Base-by-base conservation (phyloP, 1,284 basidiomycete species). In the Pyrrhoderma noxium region DNA sequence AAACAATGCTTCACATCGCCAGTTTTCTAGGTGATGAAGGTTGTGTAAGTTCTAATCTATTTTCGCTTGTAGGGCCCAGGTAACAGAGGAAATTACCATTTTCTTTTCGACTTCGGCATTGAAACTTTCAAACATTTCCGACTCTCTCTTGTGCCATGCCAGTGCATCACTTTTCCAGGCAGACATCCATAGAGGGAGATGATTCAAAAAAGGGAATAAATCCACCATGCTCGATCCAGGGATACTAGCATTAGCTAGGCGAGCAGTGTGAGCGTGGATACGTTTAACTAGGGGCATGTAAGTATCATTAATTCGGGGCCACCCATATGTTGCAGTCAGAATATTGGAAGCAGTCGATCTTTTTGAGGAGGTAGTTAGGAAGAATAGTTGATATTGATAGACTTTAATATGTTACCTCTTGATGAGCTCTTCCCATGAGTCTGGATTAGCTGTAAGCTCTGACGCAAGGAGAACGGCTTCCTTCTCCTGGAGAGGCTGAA, bases 1-100 rank as follows among this genome's bases (percentile, higher is more conserved):
- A 85, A 84, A 0, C 74, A 83, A 0, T 65, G 65, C 5, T 64
- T 67, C 36, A 67, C 64, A 50, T 69, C 64, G 47, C 70, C 62
- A 18, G 62, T 56, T 27, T 62, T 69, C 71, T 73, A 41, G 8
- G 35, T 13, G 13, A 11, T 13, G 16, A 16, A 36, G 7, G 16
- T 36, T 40, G 47, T 7, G 14, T 36, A 13, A 21, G 37, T 47
- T 9, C 16, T 55, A 55, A n/a, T n/a, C n/a, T n/a, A n/a, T n/a
- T n/a, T n/a, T n/a, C n/a, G n/a, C n/a, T n/a, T n/a, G n/a, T n/a
- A n/a, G n/a, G n/a, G n/a, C n/a, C n/a, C n/a, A n/a, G n/a, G n/a
- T n/a, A n/a, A n/a, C n/a, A n/a, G n/a, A n/a, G n/a, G 43, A 47
- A 31, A 51, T 7, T 45, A 63, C 63, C 40, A 59, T 52, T 4